Evolutionary conservation across 805 yeast genomes (phyloP).

Genomic region (Yarrowia sp.): DNA sequence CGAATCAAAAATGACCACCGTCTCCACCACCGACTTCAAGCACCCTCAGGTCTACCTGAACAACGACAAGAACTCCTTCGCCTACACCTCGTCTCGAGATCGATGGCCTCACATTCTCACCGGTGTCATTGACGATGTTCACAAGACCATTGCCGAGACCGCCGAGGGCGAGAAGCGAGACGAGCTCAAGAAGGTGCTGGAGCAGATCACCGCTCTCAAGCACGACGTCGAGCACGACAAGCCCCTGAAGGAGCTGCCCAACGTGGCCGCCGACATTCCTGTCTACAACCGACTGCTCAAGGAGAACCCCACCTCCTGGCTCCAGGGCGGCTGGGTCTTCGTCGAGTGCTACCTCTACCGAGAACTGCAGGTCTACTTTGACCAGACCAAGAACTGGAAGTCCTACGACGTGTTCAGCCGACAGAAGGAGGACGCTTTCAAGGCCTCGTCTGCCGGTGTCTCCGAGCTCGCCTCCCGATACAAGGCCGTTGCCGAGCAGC

Average conservation of each 20-base stretch:
- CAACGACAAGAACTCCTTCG: conserved; percentile 79
- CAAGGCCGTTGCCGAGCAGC: conserved; percentile 52
- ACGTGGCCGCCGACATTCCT: conserved; percentile 52
- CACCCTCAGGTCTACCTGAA: conserved; percentile 58
- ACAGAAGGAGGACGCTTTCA: conserved; percentile 76
- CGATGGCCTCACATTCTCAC: conserved; percentile 89
- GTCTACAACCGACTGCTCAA: conserved; percentile 66
- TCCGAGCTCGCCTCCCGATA: conserved; percentile 77
- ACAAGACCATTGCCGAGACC: conserved; percentile 49
- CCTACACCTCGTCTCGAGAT: conserved; percentile 72
- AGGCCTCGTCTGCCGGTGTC: conserved; percentile 77
- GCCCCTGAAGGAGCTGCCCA: conserved; percentile 55
- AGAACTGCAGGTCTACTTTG: conserved; percentile 48
- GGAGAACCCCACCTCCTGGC: conserved; percentile 63
- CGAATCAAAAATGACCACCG: conserved; percentile 27
- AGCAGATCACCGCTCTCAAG: conserved; percentile 55
- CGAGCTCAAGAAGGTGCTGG: conserved; percentile 59
- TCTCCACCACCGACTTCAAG: conserved; percentile 29
- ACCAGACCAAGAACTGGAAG: conserved; percentile 53
- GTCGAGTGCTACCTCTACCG: conserved; percentile 88
- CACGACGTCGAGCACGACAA: conserved; percentile 51
- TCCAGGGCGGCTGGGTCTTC: conserved; percentile 87
- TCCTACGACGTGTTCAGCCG: conserved; percentile 75
- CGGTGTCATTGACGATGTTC: conserved; percentile 70
- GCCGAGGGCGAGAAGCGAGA: conserved; percentile 44